Evolutionary conservation across 345 rosid genomes (phyloP).

Genomic region (Populus alba): DNA sequence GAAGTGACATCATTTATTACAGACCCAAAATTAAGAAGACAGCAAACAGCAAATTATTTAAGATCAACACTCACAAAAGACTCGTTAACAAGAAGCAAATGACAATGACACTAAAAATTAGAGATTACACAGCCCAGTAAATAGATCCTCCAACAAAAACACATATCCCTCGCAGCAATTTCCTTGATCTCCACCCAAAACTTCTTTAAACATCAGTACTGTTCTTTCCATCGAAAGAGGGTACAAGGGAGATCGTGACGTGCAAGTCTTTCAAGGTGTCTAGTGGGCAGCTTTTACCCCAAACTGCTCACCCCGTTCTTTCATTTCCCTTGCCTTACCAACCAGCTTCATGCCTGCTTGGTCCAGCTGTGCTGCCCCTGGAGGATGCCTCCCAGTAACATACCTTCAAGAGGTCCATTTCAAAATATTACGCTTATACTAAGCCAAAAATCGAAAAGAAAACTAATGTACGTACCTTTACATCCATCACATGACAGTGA

Average conservation of each 20-base stretch:
- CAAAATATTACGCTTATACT: neutral
- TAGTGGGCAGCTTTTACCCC: conserved; percentile 33
- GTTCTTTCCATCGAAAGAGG: neutral
- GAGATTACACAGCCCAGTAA: neutral
- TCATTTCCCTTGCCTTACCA: conserved; percentile 66
- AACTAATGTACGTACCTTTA: conserved; percentile 38
- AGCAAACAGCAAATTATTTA: neutral
- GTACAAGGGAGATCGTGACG: neutral
- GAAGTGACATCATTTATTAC: neutral
- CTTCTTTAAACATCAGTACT: neutral
- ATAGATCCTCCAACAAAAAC: neutral
- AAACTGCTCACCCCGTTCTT: conserved; percentile 63
- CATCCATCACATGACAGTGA: conserved; percentile 78
- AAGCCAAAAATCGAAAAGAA: neutral
- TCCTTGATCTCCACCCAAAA: neutral
- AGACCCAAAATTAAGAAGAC: neutral
- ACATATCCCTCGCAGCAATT: neutral
- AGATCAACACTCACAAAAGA: neutral
- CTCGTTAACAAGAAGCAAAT: neutral
- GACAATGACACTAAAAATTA: neutral
- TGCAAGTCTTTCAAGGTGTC: conserved; percentile 2
- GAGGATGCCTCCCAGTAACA: conserved; percentile 67
- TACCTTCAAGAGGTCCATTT: conserved; percentile 38
- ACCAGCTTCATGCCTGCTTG: conserved; percentile 64
- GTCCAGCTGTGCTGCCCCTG: conserved; percentile 62